These are phyloP conservation scores for Chaetoscypha palmicola DNA, from an alignment of 2,329 filamentous ascomycete species.

Conservation along the genomic window DNA sequence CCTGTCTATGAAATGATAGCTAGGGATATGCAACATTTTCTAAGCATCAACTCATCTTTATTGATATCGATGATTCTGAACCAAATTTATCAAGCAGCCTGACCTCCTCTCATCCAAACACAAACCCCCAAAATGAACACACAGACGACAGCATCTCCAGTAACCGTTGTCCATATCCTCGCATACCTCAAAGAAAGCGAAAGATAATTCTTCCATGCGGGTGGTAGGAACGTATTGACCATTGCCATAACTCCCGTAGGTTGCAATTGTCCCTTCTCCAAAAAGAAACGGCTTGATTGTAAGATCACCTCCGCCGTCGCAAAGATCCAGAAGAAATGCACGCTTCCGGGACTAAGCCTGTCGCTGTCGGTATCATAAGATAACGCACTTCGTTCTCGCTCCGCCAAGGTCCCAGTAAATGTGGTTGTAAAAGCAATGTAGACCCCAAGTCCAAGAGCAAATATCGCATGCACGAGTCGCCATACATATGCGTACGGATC, in stretches of 20 bases:
- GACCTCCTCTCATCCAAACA: conserved; percentile 25
- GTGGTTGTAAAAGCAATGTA: conserved; percentile 63
- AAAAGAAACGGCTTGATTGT: conserved; percentile 62
- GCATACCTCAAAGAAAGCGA: conserved; percentile 57
- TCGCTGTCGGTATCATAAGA: conserved; percentile 27
- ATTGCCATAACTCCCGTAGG: conserved; percentile 58
- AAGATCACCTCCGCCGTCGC: conserved; percentile 68
- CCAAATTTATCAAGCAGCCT: conserved; percentile 6
- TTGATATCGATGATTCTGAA: too few species aligned
- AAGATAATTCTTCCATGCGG: conserved; percentile 55
- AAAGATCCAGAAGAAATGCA: conserved; percentile 71
- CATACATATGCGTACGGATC: conserved; percentile 50
- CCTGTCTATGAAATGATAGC: too few species aligned
- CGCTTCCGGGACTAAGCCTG: conserved; percentile 34
- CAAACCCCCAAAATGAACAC: conserved; percentile 60
- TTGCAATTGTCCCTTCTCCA: conserved; percentile 53
- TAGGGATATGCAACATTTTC: too few species aligned
- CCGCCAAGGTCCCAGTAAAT: conserved; percentile 59
- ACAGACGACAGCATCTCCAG: conserved; percentile 66
- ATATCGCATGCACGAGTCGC: conserved; percentile 66
- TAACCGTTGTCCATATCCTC: conserved; percentile 64
- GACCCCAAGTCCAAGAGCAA: conserved; percentile 61
- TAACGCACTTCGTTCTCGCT: conserved; percentile 41
- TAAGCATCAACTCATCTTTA: too few species aligned
- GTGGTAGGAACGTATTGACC: conserved; percentile 58